These are phyloP conservation scores for Botrytis aclada DNA, from an alignment of 2,329 filamentous ascomycete genomes.

Conservation along the genomic window DNA sequence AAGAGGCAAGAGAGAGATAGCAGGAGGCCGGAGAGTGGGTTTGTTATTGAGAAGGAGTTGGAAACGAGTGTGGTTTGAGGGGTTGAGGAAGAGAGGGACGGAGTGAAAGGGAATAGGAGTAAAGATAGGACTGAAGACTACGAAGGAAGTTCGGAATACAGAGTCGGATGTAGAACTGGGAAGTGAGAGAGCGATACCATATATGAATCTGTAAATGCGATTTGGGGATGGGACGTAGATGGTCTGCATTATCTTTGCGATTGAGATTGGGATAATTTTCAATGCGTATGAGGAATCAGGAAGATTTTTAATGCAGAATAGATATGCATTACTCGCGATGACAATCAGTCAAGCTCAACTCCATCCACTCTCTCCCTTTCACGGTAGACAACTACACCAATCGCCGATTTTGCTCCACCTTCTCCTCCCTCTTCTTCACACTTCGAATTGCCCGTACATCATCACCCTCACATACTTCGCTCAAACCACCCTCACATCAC, in stretches of 20 bases:
- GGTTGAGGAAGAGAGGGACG: background rate
- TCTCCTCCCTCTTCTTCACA: background rate
- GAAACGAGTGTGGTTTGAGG: background rate
- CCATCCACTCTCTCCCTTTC: no score
- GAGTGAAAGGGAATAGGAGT: background rate
- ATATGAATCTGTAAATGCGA: background rate
- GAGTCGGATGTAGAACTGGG: no score
- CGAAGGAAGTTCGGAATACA: background rate
- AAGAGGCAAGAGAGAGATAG: slow-evolving; percentile 58
- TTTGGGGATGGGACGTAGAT: background rate
- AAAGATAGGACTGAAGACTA: background rate
- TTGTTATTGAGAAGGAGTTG: slow-evolving; percentile 57
- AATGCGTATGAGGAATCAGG: background rate
- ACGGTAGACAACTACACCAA: background rate
- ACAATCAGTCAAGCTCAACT: background rate
- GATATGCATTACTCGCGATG: background rate
- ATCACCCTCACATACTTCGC: background rate
- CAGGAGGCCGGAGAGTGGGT: slow-evolving; percentile 65
- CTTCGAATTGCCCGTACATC: background rate
- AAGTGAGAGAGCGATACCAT: background rate
- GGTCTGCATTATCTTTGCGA: background rate
- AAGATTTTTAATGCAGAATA: background rate
- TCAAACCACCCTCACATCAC: background rate
- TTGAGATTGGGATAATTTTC: background rate
- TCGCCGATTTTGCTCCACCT: background rate